A percentile compares a stretch with the other conserved stretches of the same genome.
These are phyloP conservation scores for Verticillium zaregamsianum DNA, from an alignment of 2,329 filamentous ascomycete species.

Conservation along the genomic window DNA sequence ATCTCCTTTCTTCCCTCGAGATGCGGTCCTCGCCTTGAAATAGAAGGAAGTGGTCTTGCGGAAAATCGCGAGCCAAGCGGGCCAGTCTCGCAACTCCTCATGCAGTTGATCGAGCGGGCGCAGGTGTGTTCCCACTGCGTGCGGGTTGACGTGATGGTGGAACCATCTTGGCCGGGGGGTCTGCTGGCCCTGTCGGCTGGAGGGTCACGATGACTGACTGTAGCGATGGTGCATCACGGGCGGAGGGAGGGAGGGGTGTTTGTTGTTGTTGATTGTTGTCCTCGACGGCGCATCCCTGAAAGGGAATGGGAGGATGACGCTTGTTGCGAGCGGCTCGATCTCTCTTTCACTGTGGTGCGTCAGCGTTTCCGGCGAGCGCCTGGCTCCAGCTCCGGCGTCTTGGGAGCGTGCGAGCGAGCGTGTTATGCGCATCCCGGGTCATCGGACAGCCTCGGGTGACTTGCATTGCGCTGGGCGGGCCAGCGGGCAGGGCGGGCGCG, in stretches of 20 bases:
- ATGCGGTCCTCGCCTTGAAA: background rate
- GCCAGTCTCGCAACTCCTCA: background rate
- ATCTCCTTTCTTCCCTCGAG: background rate
- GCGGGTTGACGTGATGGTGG: background rate
- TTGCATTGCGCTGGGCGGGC: slow-evolving; percentile 1
- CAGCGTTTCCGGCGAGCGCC: background rate
- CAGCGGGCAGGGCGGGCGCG: background rate
- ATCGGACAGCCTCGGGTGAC: slow-evolving; percentile 8
- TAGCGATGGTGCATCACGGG: background rate
- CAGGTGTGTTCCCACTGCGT: background rate
- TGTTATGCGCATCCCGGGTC: background rate
- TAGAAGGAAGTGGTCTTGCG: background rate
- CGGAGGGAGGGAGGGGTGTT: background rate
- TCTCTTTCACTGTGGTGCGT: background rate
- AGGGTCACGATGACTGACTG: background rate
- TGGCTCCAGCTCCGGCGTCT: background rate
- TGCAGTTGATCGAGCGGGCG: too few species aligned
- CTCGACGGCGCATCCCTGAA: background rate
- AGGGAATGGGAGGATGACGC: background rate
- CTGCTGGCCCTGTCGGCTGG: background rate
- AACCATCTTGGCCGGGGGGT: background rate
- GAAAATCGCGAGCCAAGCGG: background rate
- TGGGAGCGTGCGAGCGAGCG: background rate
- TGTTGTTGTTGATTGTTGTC: background rate
- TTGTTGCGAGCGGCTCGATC: background rate